phyloP scores from a whole-genome alignment of 169 alveolate species.

The Plasmodium coatneyi region DNA sequence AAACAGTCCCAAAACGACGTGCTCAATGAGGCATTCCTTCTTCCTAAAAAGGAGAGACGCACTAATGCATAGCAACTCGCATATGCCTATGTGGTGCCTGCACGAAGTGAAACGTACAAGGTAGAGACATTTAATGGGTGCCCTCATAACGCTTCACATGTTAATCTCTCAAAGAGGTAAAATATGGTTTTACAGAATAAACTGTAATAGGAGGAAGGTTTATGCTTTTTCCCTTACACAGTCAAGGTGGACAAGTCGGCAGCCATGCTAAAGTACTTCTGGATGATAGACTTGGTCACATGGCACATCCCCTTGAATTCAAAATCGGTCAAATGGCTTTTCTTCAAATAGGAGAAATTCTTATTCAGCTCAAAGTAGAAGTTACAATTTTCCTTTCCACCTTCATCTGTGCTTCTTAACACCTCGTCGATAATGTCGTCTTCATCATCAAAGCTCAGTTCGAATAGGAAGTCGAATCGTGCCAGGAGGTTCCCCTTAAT shows the following conservation, averaged over 20 bases:
- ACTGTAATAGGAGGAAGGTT: background rate
- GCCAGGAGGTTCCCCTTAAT: constrained; percentile 43
- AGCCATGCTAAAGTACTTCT: constrained; percentile 66
- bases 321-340: constrained; percentile 20
- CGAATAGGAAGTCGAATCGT: constrained; percentile 67
- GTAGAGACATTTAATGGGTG: background rate
- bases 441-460: constrained; percentile 46
- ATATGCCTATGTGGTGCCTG: constrained; percentile 72
- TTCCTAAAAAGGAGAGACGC: constrained; percentile 46
- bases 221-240: constrained; percentile 25
- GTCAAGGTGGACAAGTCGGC: constrained; percentile 66
- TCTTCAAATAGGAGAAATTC: constrained; percentile 51
- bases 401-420: constrained; percentile 27
- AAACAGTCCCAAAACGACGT: constrained; percentile 54
- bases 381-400: background rate
- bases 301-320: constrained; percentile 59
- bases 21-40: constrained; percentile 71
- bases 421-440: constrained; percentile 58
- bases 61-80: constrained; percentile 66
- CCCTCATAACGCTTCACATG: background rate
- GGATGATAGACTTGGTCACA: constrained; percentile 47
- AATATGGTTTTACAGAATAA: background rate
- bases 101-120: background rate
- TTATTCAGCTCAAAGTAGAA: constrained; percentile 45
- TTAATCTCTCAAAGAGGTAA: background rate